A percentile compares a stretch with the other conserved stretches of the same genome.
These are phyloP conservation scores for Pontederia crassipes DNA, from an alignment of 176 grass and related monocot genomes.

Conservation along the genomic window DNA sequence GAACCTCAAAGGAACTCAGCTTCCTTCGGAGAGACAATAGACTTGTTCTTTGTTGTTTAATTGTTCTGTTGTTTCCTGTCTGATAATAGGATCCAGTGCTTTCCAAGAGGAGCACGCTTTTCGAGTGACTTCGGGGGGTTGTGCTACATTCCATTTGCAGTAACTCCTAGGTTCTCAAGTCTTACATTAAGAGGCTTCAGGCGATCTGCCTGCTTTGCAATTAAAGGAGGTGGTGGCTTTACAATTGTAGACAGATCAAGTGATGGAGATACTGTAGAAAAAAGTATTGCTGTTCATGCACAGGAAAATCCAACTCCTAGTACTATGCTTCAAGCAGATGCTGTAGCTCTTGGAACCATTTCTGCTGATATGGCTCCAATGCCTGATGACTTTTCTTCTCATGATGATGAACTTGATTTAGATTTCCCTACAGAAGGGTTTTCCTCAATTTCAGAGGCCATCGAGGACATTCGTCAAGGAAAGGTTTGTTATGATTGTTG, in stretches of 20 bases:
- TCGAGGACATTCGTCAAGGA: slow-evolving; percentile 73
- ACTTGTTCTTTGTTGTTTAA: too few relatives aligned
- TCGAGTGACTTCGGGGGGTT: not conserved
- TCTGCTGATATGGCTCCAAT: slow-evolving; percentile 22
- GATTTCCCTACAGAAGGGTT: slow-evolving; percentile 72
- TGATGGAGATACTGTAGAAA: slow-evolving; percentile 9
- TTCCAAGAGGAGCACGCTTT: not conserved
- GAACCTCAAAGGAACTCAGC: too few relatives aligned
- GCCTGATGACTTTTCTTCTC: slow-evolving; percentile 20
- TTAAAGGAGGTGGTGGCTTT: slow-evolving; percentile 8
- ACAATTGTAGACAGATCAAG: slow-evolving; percentile 3
- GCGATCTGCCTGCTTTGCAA: not conserved
- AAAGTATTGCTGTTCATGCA: slow-evolving; percentile 43
- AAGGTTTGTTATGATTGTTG: slow-evolving; percentile 34
- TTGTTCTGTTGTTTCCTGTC: not conserved
- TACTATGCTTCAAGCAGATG: slow-evolving; percentile 19
- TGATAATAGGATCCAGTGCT: not conserved
- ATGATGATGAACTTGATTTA: slow-evolving; percentile 51
- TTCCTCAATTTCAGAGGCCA: slow-evolving; percentile 57
- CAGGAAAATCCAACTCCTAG: slow-evolving; percentile 43
- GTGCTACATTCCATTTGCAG: not conserved
- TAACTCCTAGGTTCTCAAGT: not conserved
- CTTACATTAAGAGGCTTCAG: slow-evolving; percentile 1
- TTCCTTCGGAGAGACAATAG: too few relatives aligned
- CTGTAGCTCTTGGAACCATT: slow-evolving; percentile 32